phyloP scores from a whole-genome alignment of 2,329 filamentous ascomycete species.

The Monilinia fructigena region DNA sequence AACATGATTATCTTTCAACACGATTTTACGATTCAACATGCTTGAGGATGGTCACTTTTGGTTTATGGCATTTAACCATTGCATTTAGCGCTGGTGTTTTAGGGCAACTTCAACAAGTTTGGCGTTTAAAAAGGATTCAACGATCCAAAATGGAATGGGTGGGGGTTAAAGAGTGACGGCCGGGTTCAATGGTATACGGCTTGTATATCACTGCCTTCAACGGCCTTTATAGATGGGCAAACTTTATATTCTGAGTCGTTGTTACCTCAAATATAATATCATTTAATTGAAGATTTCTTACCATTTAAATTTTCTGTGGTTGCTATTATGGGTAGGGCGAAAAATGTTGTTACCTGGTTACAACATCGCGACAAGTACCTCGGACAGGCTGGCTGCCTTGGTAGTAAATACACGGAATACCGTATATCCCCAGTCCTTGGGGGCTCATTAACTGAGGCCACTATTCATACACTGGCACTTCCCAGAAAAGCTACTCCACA shows the following conservation, averaged over 20 bases:
- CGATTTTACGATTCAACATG: conserved; percentile 40
- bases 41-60: conserved; percentile 25
- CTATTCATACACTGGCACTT: too few species aligned
- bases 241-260: conserved; percentile 2
- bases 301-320: background rate
- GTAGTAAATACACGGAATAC: background rate
- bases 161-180: conserved; percentile 19
- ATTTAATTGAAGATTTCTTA: background rate
- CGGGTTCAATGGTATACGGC: conserved; percentile 16
- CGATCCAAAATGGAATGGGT: conserved; percentile 28
- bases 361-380: background rate
- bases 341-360: background rate
- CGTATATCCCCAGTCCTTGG: too few species aligned
- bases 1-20: conserved; percentile 30
- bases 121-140: conserved; percentile 39
- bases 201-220: conserved; percentile 24
- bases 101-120: conserved; percentile 41
- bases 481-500: too few species aligned
- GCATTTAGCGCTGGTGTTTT: conserved; percentile 41
- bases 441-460: too few species aligned
- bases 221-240: conserved; percentile 23
- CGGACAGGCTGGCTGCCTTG: background rate
- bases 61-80: conserved; percentile 31
- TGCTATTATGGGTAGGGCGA: background rate
- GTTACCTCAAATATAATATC: background rate